Evolutionary conservation across 2,329 filamentous ascomycete genomes (phyloP).

Genomic region (Exophiala dermatitidis): DNA sequence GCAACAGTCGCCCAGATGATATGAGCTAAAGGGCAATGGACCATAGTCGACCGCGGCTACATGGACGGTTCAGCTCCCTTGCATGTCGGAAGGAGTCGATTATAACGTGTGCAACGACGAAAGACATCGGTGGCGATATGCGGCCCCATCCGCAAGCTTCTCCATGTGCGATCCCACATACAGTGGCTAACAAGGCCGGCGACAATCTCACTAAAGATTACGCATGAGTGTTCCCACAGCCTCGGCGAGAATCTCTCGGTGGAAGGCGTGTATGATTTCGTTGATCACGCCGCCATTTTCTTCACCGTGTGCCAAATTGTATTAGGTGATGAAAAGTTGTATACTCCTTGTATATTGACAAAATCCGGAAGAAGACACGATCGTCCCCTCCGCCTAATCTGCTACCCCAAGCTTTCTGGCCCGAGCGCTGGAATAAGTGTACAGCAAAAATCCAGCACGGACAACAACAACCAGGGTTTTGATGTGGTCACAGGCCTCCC

Average conservation of each 20-base stretch:
- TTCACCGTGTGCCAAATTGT: conserved; percentile 45
- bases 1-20: conserved; percentile 74
- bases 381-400: conserved; percentile 40
- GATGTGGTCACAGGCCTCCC: conserved; percentile 47
- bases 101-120: conserved; percentile 36
- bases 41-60: conserved; percentile 57
- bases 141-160: conserved; percentile 45
- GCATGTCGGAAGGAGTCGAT: background rate
- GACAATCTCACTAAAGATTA: conserved; percentile 48
- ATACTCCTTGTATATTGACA: conserved; percentile 24
- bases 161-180: conserved; percentile 46
- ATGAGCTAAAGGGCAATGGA: conserved; percentile 63
- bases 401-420: conserved; percentile 46
- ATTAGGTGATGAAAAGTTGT: conserved; percentile 47
- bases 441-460: conserved; percentile 48
- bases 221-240: conserved; percentile 47
- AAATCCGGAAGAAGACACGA: no score
- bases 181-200: conserved; percentile 40
- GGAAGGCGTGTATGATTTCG: conserved; percentile 41
- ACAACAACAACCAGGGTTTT: conserved; percentile 47
- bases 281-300: conserved; percentile 40
- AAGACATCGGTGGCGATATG: conserved; percentile 42
- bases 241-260: conserved; percentile 41
- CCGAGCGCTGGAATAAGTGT: conserved; percentile 47
- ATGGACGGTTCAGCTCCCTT: conserved; percentile 2